A percentile compares a stretch with the other conserved stretches of the same genome.
phyloP scores from a whole-genome alignment of 441 rosid species.

The Gossypium davidsonii region DNA sequence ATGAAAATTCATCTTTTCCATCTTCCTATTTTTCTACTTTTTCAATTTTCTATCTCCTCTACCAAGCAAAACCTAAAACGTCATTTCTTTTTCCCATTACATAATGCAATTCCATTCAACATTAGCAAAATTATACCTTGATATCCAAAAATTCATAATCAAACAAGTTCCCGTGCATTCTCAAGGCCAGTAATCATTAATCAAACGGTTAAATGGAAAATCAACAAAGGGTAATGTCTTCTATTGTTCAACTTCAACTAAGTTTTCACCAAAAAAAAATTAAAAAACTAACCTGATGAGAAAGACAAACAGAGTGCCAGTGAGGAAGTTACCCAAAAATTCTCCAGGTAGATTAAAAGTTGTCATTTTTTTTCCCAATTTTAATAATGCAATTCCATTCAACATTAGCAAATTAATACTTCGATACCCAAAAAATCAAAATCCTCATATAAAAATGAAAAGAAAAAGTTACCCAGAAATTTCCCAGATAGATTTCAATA shows the following conservation, averaged over 20 bases:
- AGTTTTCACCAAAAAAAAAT: background rate
- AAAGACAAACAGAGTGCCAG: conserved; percentile 47
- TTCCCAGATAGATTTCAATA: background rate
- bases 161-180: background rate
- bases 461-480: background rate
- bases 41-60: too few relatives aligned
- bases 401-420: background rate
- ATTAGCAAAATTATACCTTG: background rate
- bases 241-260: background rate
- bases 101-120: background rate
- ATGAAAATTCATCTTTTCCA: too few relatives aligned
- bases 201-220: background rate
- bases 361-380: background rate
- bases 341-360: too few relatives aligned
- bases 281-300: conserved; percentile 42
- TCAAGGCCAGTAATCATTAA: background rate
- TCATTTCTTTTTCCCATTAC: background rate
- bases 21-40: too few relatives aligned
- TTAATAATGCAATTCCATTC: background rate
- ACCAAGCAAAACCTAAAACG: too few relatives aligned
- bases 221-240: background rate
- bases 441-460: too few relatives aligned
- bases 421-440: background rate
- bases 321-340: too few relatives aligned
- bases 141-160: background rate